Evolutionary conservation across 2,329 filamentous ascomycete genomes (phyloP), one percentile per base, ranked within the genome.

Genomic region (Aspergillus persii): DNA sequence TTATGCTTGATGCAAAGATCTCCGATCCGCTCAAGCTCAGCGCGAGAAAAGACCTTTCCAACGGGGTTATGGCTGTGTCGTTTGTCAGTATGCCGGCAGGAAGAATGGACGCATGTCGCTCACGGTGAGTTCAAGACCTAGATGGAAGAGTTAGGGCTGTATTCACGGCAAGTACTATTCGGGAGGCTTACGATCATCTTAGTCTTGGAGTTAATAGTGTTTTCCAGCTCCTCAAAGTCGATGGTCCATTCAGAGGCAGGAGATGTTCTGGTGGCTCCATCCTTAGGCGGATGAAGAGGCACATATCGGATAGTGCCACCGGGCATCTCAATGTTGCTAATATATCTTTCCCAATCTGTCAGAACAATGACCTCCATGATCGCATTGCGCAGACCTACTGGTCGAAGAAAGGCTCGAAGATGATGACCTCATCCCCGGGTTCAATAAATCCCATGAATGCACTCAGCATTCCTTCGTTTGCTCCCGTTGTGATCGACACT

Each of bases 371-470:
- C 39, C 29, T n/a, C n/a, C 8, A 27, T 52, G 39, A 23, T 31
- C 2, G 12, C 11, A 11, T 23, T 11, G 39, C 7, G 29, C 7
- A 15, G 52, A 70, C 82, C 72, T 74, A 91, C 87, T 99, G 95
- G 77, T 99, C 95, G 74, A 98, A 99, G 79, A 97, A 99, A 9
- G 95, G 95, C 80, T 99, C 95, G 74, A 99, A 97, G 58, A 99
- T 85, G 66, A 99, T 97, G 65, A 97, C 95, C 76, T 99, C 95
- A 72, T 99, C 95, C 11, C 92, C 95, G 1, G 86, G 84, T 77
- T 99, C 95, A 59, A 99, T 87, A 69, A 99, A 99, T 2, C 86
- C 95, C 95, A 99, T 98, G 72, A 99, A 98, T 0, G 93, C 95
- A 72, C 91, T 94, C 65, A 99, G 82, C 92, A 98, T 98, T 69